phyloP scores from a whole-genome alignment of 2,329 filamentous ascomycete genomes.

The Monosporascus sp. region DNA sequence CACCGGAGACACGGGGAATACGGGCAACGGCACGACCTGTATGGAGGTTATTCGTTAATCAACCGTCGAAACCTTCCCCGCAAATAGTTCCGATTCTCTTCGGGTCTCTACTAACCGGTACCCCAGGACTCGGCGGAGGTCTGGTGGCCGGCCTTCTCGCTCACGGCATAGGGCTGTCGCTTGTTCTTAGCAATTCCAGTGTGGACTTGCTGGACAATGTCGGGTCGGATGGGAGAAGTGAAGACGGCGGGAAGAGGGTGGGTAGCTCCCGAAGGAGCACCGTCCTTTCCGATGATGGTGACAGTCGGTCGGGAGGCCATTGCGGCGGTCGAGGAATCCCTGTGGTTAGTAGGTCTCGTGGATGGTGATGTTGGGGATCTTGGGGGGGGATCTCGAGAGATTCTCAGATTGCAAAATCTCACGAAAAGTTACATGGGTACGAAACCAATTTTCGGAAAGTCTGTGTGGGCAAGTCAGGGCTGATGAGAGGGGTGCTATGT shows the following conservation, averaged over 20 bases:
- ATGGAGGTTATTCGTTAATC: constrained; percentile 6
- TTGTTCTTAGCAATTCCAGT: constrained; percentile 99
- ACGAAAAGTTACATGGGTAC: neutral
- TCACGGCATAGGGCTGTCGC: constrained; percentile 98
- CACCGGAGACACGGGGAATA: constrained; percentile 99
- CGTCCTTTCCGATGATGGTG: constrained; percentile 94
- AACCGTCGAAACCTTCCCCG: constrained; percentile 7
- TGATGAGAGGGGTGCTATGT: neutral
- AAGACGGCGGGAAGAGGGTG: constrained; percentile 95
- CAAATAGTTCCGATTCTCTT: constrained; percentile 4
- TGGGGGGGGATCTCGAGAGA: neutral
- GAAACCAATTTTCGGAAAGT: too few species aligned
- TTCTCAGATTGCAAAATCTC: neutral
- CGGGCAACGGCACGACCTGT: constrained; percentile 96
- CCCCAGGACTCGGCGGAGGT: constrained; percentile 99
- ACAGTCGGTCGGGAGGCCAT: constrained; percentile 98
- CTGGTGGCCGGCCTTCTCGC: constrained; percentile 99
- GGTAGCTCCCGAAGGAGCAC: constrained; percentile 82
- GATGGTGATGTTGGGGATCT: neutral
- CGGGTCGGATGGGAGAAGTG: constrained; percentile 92
- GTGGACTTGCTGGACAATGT: constrained; percentile 99
- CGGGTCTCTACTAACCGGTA: constrained; percentile 70
- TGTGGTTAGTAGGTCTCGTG: constrained; percentile 4
- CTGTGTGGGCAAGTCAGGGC: neutral
- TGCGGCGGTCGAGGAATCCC: constrained; percentile 35